These are phyloP conservation scores for Hypocreales sp. DNA, from an alignment of 2,329 filamentous ascomycete genomes.

Conservation along the genomic window DNA sequence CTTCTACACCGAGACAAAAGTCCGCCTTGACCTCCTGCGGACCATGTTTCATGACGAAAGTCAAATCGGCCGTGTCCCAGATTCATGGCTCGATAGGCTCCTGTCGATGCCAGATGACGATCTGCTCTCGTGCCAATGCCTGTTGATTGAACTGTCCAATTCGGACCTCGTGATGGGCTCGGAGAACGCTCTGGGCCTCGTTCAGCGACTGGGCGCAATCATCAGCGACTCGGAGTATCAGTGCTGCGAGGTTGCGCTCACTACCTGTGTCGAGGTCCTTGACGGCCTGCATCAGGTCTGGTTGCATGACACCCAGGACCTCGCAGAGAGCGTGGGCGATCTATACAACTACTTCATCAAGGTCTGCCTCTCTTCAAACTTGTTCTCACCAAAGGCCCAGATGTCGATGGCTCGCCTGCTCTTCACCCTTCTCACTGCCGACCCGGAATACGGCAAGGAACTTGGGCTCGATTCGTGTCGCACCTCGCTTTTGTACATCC, in stretches of 20 bases:
- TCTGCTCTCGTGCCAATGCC: conserved; percentile 31
- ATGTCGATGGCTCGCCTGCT: conserved; percentile 53
- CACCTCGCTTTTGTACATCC: conserved; percentile 59
- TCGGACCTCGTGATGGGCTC: conserved; percentile 35
- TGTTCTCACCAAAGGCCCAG: conserved; percentile 55
- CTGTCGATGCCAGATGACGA: conserved; percentile 34
- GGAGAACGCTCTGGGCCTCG: conserved; percentile 28
- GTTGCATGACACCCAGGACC: conserved; percentile 39
- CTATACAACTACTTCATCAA: conserved; percentile 68
- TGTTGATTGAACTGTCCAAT: conserved; percentile 35
- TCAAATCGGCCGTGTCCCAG: conserved; percentile 33
- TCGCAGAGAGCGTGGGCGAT: conserved; percentile 54
- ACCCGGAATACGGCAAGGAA: conserved; percentile 49
- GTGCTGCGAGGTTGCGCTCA: conserved; percentile 59
- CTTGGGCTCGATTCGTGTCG: conserved; percentile 42
- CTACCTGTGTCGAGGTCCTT: conserved; percentile 53
- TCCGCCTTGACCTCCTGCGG: conserved; percentile 29
- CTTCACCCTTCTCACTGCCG: conserved; percentile 49
- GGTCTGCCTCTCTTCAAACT: conserved; percentile 47
- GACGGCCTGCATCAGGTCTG: conserved; percentile 47
- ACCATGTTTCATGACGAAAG: conserved; percentile 24
- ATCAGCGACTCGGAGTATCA: conserved; percentile 45
- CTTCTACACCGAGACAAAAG: conserved; percentile 31
- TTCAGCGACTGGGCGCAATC: conserved; percentile 34
- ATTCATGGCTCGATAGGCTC: conserved; percentile 32